Base-by-base conservation (phyloP, 148 eudicot species). In the Rhododendron ferrugineum region DNA sequence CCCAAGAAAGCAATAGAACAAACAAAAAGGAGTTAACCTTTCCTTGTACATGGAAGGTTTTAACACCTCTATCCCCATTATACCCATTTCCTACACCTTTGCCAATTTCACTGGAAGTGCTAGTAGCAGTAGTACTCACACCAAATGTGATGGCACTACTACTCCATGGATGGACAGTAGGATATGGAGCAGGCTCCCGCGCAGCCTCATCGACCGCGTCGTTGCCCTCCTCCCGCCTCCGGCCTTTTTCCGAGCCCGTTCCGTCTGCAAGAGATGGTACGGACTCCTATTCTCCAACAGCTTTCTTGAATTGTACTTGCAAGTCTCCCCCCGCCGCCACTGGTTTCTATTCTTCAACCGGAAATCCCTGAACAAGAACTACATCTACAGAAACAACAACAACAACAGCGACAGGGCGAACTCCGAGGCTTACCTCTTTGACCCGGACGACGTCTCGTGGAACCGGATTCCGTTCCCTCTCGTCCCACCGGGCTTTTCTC, bases 261-360 rank as follows among this genome's bases (percentile, higher is more conserved):
- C 98, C 32, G 98, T 97, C 60, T 95, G 99, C 47, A 97, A 95
- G 84, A 90, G 98, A 81, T 96, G 98, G 98, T 96, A 96, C 42
- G 85, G 87, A 1, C 96, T 97, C 86, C 66, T 97, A 1, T 97
- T 87, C 89, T 95, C 99, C 84, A 88, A 87, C 84, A 81, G 86
- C 77, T 97, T 97, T 73, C 93, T 97, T 13, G 91, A 94, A 49
- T 85, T 97, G 20, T 93, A 92, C 87, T 91, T 97, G 82, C 96
- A 94, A 70, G 87, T 91, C 64, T 87, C 92, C 40, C 95, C 94
- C 13, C 73, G 15, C 58, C 87, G 84, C 85, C 89, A 92, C 81
- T 97, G 94, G 92, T 94, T 97, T 94, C 84, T 97, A 42, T 97
- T 97, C 90, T 97, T 95, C 92, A 90, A 90, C 82, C 93, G 90